These are phyloP conservation scores for Geotrichum phurueaensis DNA, from an alignment of 1,139 yeast species.

Conservation along the genomic window DNA sequence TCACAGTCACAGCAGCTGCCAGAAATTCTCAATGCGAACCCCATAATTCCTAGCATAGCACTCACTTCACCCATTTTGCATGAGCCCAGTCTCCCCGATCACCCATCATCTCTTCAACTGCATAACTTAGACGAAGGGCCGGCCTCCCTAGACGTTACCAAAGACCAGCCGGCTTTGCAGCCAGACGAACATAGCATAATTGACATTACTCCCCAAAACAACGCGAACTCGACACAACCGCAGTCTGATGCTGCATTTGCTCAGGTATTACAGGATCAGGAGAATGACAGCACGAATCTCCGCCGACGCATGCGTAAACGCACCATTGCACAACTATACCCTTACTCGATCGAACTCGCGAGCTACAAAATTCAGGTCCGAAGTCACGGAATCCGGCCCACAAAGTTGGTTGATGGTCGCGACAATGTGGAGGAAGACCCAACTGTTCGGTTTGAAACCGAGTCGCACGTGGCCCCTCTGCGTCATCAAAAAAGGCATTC, in stretches of 20 bases:
- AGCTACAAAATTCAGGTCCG: conserved; percentile 12
- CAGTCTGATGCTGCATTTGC: background rate
- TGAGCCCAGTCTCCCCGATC: background rate
- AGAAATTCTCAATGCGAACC: background rate
- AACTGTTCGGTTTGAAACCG: conserved; percentile 4
- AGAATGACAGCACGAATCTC: background rate
- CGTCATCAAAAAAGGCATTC: background rate
- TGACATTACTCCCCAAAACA: background rate
- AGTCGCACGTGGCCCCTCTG: background rate
- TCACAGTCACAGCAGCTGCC: background rate
- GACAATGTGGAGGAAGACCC: conserved; percentile 12
- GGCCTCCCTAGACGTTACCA: background rate
- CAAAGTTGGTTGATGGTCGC: conserved; percentile 4
- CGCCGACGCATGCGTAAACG: conserved; percentile 12
- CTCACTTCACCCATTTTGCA: background rate
- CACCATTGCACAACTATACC: conserved; percentile 14
- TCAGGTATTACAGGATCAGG: background rate
- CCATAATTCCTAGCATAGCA: background rate
- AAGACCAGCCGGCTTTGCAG: background rate
- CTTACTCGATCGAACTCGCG: conserved; percentile 15
- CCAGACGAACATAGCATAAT: background rate
- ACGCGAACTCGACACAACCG: background rate
- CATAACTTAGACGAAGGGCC: background rate
- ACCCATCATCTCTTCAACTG: background rate
- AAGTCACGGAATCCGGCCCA: conserved; percentile 15